These are phyloP conservation scores for Schizothecium vesticola DNA, from an alignment of 495 filamentous ascomycete species.

Conservation along the genomic window DNA sequence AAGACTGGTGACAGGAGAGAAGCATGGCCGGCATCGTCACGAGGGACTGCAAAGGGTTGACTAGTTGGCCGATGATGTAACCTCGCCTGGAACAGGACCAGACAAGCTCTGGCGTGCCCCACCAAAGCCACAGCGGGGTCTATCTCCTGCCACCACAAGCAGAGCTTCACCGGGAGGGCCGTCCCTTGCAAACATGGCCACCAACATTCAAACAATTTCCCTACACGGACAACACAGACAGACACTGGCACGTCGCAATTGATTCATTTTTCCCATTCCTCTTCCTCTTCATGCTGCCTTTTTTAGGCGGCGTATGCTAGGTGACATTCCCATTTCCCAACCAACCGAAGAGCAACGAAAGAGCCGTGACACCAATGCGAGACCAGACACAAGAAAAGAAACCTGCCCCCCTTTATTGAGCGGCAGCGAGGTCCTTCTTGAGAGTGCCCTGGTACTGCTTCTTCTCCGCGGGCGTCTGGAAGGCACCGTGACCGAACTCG, in stretches of 20 bases:
- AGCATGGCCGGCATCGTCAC: slow-evolving; percentile 1
- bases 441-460: slow-evolving; percentile 87
- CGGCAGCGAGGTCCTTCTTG: slow-evolving; percentile 90
- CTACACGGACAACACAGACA: background rate
- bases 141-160: background rate
- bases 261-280: slow-evolving; percentile 36
- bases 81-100: background rate
- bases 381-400: slow-evolving; percentile 44
- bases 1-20: background rate
- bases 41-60: background rate
- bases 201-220: background rate
- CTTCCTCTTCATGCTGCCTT: slow-evolving; percentile 44
- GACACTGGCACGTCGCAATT: slow-evolving; percentile 19
- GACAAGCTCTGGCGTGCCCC: background rate
- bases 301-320: slow-evolving; percentile 41
- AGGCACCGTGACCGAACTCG: slow-evolving; percentile 99
- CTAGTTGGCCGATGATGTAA: slow-evolving; percentile 13
- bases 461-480: slow-evolving; percentile 98
- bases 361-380: slow-evolving; percentile 50
- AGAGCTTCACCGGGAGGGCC: background rate
- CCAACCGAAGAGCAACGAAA: slow-evolving; percentile 42
- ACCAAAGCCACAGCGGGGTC: slow-evolving; percentile 1
- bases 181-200: background rate
- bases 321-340: slow-evolving; percentile 35
- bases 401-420: slow-evolving; percentile 52